A percentile compares a stretch with the other conserved stretches of the same genome.
Conservation (phyloP, 2,329 filamentous ascomycete species). For the Alternaria triticimaculans region DNA sequence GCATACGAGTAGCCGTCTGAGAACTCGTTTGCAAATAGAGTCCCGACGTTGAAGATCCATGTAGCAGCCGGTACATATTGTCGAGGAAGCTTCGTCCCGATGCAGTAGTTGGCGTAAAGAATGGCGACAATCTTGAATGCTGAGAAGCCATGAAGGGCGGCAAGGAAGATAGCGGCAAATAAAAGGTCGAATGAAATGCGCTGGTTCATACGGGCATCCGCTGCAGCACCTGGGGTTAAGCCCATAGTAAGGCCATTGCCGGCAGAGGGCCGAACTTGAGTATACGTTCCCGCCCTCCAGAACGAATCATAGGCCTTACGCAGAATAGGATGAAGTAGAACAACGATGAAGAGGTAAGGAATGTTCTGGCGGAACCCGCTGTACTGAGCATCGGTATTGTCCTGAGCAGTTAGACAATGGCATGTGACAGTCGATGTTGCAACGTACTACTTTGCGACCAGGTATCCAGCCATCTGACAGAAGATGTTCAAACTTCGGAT, state of each 20-base stretch:
- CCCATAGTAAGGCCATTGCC: slow-evolving; percentile 48
- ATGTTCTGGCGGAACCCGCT: slow-evolving; percentile 83
- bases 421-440: neutral
- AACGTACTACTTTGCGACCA: slow-evolving; percentile 79
- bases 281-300: slow-evolving; percentile 54
- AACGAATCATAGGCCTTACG: slow-evolving; percentile 72
- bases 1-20: slow-evolving; percentile 77
- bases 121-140: slow-evolving; percentile 82
- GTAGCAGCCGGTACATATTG: slow-evolving; percentile 75
- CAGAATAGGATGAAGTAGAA: slow-evolving; percentile 79
- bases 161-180: slow-evolving; percentile 81
- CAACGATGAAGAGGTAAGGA: slow-evolving; percentile 75
- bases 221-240: slow-evolving; percentile 56
- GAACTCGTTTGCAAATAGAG: slow-evolving; percentile 89
- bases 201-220: slow-evolving; percentile 63
- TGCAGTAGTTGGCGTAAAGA: slow-evolving; percentile 78
- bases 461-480: slow-evolving; percentile 89
- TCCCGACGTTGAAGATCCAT: slow-evolving; percentile 88
- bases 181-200: slow-evolving; percentile 81
- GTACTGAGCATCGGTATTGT: slow-evolving; percentile 91
- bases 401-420: slow-evolving; percentile 57
- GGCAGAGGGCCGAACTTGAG: slow-evolving; percentile 47
- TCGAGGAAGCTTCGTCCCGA: slow-evolving; percentile 75
- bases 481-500: slow-evolving; percentile 72
- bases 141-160: slow-evolving; percentile 84